phyloP scores from a whole-genome alignment of 176 grass and related monocot species.

The maize (Zea mays) region Zm-B73-REFERENCE-NAM-5.0 NC_050099.1:224047501-224048000 shows the following conservation, averaged over 20 bases:
- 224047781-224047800: conserved; percentile 21
- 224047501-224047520: conserved; percentile 78
- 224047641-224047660: conserved; percentile 87
- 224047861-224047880: conserved; percentile 87
- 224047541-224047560: conserved; percentile 84
- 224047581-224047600: conserved; percentile 70
- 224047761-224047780: conserved; percentile 65
- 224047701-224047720: conserved; percentile 70
- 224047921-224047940: conserved; percentile 83
- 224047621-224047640: conserved; percentile 78
- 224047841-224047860: conserved; percentile 71
- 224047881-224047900: conserved; percentile 92
- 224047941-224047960: conserved; percentile 84
- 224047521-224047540: conserved; percentile 90
- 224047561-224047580: conserved; percentile 70
- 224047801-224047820: not conserved
- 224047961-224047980: conserved; percentile 89
- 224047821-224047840: not conserved
- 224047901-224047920: conserved; percentile 86
- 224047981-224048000: conserved; percentile 71
- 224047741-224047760: conserved; percentile 83
- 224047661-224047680: conserved; percentile 85
- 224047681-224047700: conserved; percentile 79
- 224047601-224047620: conserved; percentile 76
- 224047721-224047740: conserved; percentile 73